Evolutionary conservation across 768 basidiomycete species (phyloP).

Genomic region (Gelatoporia subvermispora): DNA sequence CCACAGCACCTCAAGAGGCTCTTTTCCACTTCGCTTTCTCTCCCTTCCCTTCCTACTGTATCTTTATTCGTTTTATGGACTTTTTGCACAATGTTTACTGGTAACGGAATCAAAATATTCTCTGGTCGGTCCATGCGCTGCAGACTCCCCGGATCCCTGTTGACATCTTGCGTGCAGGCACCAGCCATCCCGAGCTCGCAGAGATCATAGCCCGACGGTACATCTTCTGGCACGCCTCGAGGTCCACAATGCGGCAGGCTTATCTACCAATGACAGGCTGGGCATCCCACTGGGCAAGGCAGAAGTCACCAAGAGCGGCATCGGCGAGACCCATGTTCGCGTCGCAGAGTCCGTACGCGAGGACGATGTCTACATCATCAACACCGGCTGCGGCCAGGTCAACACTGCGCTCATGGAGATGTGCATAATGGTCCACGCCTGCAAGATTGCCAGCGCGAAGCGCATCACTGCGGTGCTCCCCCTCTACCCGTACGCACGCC

Average conservation of each 20-base stretch:
- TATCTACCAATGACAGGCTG: constrained; percentile 49
- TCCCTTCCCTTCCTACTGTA: constrained; percentile 14
- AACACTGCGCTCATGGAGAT: constrained; percentile 97
- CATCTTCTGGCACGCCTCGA: constrained; percentile 12
- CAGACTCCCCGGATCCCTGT: constrained; percentile 2
- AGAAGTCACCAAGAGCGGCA: constrained; percentile 81
- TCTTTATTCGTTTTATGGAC: constrained; percentile 27
- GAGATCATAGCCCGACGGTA: constrained; percentile 92
- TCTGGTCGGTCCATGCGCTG: constrained; percentile 32
- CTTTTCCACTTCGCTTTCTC: constrained; percentile 1
- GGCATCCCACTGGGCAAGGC: constrained; percentile 86
- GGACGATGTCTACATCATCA: constrained; percentile 98
- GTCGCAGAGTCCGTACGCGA: constrained; percentile 95
- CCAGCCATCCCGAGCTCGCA: constrained; percentile 92
- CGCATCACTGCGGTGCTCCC: constrained; percentile 98
- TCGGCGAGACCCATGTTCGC: constrained; percentile 88
- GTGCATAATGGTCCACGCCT: constrained; percentile 98
- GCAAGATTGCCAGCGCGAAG: constrained; percentile 98
- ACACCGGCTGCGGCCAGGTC: constrained; percentile 80
- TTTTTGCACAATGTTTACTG: constrained; percentile 42
- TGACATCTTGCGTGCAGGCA: constrained; percentile 47
- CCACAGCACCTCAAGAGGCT: neutral
- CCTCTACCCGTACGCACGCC: constrained; percentile 93
- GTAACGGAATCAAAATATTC: constrained; percentile 55
- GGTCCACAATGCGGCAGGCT: no score